phyloP scores from a whole-genome alignment of 2,329 filamentous ascomycete species.

The Onygenales sp. region DNA sequence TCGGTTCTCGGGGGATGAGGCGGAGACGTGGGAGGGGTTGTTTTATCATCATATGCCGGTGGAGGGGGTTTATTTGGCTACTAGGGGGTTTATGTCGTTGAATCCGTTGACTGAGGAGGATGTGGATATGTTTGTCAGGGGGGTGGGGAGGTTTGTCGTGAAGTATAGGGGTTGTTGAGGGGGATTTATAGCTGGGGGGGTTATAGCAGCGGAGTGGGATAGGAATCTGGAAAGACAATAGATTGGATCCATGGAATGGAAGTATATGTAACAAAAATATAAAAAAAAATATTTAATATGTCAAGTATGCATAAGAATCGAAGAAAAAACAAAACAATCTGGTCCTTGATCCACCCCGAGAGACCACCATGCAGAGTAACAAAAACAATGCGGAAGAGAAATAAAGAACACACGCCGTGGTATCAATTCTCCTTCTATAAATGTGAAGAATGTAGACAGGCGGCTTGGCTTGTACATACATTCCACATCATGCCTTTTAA shows the following conservation, averaged over 20 bases:
- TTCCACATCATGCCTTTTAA: background rate
- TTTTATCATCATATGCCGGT: conserved; percentile 23
- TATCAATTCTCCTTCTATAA: background rate
- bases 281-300: background rate
- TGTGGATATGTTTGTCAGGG: background rate
- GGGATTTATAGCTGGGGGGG: too few relatives aligned
- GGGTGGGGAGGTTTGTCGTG: conserved; percentile 1
- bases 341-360: too few relatives aligned
- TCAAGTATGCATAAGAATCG: background rate
- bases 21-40: conserved; percentile 13
- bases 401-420: background rate
- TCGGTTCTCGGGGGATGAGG: conserved; percentile 16
- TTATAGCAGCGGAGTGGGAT: too few relatives aligned
- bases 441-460: background rate
- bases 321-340: background rate
- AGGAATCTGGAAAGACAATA: background rate
- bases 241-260: background rate
- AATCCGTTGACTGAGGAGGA: conserved; percentile 16
- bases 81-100: conserved; percentile 22
- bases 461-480: background rate
- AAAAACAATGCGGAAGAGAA: background rate
- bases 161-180: background rate
- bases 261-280: background rate
- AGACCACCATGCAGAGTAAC: background rate
- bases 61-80: conserved; percentile 20